Evolutionary conservation across 1,139 yeast genomes (phyloP), one percentile per base, ranked within the genome.

Genomic region (Taiozyma sp.): DNA sequence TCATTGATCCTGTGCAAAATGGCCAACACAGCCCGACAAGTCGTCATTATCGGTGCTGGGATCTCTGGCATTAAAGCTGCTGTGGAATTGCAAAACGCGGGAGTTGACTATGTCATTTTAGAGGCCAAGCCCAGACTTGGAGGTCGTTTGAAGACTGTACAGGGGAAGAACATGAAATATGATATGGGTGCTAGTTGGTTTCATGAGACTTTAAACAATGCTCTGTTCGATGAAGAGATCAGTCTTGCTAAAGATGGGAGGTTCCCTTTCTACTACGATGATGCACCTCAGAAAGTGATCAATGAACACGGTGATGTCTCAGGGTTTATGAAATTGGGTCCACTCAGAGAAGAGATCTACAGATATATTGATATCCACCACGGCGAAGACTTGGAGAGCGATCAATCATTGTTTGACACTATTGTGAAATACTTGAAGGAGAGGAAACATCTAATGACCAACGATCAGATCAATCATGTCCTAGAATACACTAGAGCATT

Each of bases 101-200:
- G 79, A 0, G 68, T 75, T 13, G 77, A 72, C 24, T 69, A 76
- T 43, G 62, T 81, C 1, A 66, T 83, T 14, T 54, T 84, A 4
- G 90, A 84, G 58, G 85, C 86, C 0, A 69, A 83, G 55, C 70
- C 72, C 47, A 64, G 87, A 35, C 58, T 80, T 3, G 90, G 90
- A 7, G 90, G 90, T 1, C 64, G 86, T 51, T 61, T 82, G n/a
- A 59, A 68, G 21, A 74, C 83, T 0, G 68, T 67, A 2, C 53
- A 62, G 32, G 72, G 72, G 3, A 55, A 53, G 19, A 61, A 68
- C 43, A 62, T 61, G 5, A 64, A 62, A 7, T 84, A 85, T 62
- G 97, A 89, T 65, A 58, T 88, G 22, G 97, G 97, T 0, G 96
- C 95, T 0, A 80, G 91, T 4, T 89, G 97, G 97, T 85, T 86